Percentiles rank a stretch among this genome's conserved stretches.
Conservation (phyloP, 2,329 filamentous ascomycete species). For the Cytospora mali region DNA sequence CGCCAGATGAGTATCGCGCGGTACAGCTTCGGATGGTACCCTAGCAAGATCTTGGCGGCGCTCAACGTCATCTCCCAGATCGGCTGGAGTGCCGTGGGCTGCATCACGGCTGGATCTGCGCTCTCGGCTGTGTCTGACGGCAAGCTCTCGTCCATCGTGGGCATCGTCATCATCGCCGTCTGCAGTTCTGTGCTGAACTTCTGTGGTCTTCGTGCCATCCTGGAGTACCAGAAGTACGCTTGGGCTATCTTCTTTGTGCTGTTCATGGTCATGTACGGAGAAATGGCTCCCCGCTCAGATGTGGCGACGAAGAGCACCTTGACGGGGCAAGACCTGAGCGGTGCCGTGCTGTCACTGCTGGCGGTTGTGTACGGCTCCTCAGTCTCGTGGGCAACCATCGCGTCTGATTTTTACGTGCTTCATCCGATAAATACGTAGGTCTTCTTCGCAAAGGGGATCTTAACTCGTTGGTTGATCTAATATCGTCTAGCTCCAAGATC, state of each 20-base stretch:
- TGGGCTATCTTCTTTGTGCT: constrained; percentile 51
- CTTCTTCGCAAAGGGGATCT: not conserved
- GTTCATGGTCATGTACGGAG: constrained; percentile 52
- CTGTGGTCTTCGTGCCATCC: constrained; percentile 51
- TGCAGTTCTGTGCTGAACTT: constrained; percentile 54
- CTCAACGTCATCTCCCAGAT: constrained; percentile 53
- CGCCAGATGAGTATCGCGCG: constrained; percentile 53
- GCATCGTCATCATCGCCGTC: constrained; percentile 55
- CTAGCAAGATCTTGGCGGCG: constrained; percentile 50
- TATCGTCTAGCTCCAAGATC: constrained; percentile 36
- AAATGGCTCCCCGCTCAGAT: constrained; percentile 46
- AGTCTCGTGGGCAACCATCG: constrained; percentile 50
- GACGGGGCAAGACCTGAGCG: constrained; percentile 41
- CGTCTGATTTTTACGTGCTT: constrained; percentile 49
- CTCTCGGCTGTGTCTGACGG: constrained; percentile 48
- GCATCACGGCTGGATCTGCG: constrained; percentile 53
- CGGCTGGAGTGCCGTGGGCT: constrained; percentile 54
- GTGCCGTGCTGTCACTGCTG: constrained; percentile 46
- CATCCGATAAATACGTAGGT: constrained; percentile 45
- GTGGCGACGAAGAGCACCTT: constrained; percentile 39
- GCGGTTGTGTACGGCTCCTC: constrained; percentile 51
- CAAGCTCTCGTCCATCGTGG: constrained; percentile 49
- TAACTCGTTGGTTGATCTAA: not conserved
- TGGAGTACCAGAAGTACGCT: constrained; percentile 54
- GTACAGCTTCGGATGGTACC: constrained; percentile 54